These are phyloP conservation scores for Trichomonas gallinae DNA, from an alignment of 208 protist species.

Conservation along the genomic window DNA sequence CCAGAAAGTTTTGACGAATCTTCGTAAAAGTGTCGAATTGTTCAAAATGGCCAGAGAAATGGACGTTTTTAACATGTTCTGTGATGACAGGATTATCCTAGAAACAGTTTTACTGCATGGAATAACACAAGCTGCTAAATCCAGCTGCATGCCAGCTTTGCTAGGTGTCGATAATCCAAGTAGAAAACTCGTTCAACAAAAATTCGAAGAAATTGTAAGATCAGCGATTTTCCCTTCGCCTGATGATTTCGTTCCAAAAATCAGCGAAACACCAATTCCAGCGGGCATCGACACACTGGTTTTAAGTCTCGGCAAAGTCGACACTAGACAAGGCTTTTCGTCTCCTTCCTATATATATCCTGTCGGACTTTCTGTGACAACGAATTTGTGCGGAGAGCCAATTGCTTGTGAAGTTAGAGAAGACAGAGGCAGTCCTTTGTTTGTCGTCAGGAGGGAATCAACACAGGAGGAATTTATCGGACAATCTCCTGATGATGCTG, in stretches of 20 bases:
- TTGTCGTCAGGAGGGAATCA: not conserved
- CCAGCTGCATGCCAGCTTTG: not conserved
- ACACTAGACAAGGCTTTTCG: not conserved
- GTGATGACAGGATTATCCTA: not conserved
- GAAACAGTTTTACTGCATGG: not conserved
- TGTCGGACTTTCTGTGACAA: not conserved
- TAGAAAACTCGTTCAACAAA: too few relatives aligned
- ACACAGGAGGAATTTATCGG: not conserved
- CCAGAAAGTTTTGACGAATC: not conserved
- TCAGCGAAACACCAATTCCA: not conserved
- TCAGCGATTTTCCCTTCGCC: not conserved
- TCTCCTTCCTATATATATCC: not conserved
- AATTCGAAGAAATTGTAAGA: not conserved
- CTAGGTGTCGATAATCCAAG: not conserved
- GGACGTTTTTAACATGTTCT: not conserved
- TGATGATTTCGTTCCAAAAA: not conserved
- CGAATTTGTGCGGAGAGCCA: not conserved
- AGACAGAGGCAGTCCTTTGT: not conserved
- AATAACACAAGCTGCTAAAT: not conserved
- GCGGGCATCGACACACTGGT: not conserved
- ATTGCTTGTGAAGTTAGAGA: not conserved
- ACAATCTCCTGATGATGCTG: not conserved
- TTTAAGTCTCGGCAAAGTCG: not conserved
- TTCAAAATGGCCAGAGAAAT: not conserved
- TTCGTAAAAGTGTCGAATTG: not conserved